Conservation (phyloP, 2,329 filamentous ascomycete genomes). For the Beauveria pseudobassiana region DNA sequence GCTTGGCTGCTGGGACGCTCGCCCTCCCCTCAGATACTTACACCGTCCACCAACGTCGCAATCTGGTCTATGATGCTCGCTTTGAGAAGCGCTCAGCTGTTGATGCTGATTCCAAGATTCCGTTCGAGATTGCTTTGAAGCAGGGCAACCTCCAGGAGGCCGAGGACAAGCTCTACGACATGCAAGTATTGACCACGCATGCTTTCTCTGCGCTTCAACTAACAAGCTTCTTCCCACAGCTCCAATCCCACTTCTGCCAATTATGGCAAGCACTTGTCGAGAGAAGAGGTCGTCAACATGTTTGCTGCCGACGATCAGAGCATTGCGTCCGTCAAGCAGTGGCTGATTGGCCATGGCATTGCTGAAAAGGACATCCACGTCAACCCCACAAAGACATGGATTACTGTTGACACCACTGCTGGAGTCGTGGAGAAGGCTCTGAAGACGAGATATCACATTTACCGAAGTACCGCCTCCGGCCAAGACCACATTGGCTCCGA, state of each 20-base stretch:
- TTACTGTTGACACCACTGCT: constrained; percentile 47
- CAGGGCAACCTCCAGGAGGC: constrained; percentile 39
- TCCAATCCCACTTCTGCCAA: constrained; percentile 35
- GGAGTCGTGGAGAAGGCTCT: constrained; percentile 46
- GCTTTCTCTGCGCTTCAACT: too few relatives aligned
- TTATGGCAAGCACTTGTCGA: constrained; percentile 41
- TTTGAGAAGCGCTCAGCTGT: constrained; percentile 21
- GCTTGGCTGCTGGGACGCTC: constrained; percentile 15
- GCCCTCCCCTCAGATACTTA: constrained; percentile 16
- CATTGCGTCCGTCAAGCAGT: constrained; percentile 42
- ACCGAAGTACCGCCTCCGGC: constrained; percentile 30
- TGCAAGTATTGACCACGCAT: constrained; percentile 18
- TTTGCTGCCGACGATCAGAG: constrained; percentile 37
- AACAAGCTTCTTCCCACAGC: constrained; percentile 1
- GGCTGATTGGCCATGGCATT: constrained; percentile 48
- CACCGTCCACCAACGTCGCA: constrained; percentile 27
- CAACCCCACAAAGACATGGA: constrained; percentile 44
- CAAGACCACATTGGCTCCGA: constrained; percentile 33
- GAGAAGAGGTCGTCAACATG: constrained; percentile 33
- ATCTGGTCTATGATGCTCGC: constrained; percentile 12
- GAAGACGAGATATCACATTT: constrained; percentile 44
- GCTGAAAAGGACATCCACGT: constrained; percentile 37
- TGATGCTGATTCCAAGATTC: constrained; percentile 18
- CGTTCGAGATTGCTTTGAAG: constrained; percentile 35
- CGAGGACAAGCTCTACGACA: constrained; percentile 35